A percentile compares a stretch with the other conserved stretches of the same genome.
These are phyloP conservation scores for Helianthus annuus DNA, from an alignment of 129 eudicot genomes.

Conservation along the genomic window DNA sequence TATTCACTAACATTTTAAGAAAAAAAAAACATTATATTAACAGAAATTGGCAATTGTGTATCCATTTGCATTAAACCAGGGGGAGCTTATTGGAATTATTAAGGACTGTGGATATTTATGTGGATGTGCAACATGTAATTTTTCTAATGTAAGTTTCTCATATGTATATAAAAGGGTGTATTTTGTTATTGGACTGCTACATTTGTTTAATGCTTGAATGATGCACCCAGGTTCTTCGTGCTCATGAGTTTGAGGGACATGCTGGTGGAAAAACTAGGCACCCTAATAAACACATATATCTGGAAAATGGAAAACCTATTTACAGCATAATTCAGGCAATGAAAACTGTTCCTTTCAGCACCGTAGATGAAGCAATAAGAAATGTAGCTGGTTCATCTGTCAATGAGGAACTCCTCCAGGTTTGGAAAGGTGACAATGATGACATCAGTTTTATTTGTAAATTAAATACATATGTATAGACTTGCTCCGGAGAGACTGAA, in stretches of 20 bases:
- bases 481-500: neutral
- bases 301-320: slow-evolving; percentile 96
- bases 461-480: slow-evolving; percentile 12
- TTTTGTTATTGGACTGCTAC: slow-evolving; percentile 5
- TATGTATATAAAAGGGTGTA: slow-evolving; percentile 9
- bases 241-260: slow-evolving; percentile 93
- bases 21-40: slow-evolving; percentile 1
- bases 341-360: slow-evolving; percentile 60
- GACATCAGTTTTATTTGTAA: slow-evolving; percentile 19
- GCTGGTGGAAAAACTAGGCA: slow-evolving; percentile 90
- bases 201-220: slow-evolving; percentile 21
- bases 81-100: slow-evolving; percentile 74
- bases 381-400: slow-evolving; percentile 80
- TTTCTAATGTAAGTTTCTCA: slow-evolving; percentile 54
- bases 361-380: slow-evolving; percentile 68
- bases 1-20: slow-evolving; percentile 19
- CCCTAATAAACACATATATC: slow-evolving; percentile 79
- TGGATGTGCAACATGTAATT: slow-evolving; percentile 80
- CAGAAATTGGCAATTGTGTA: slow-evolving; percentile 21
- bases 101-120: slow-evolving; percentile 78
- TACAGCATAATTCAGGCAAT: slow-evolving; percentile 76
- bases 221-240: slow-evolving; percentile 71
- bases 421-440: slow-evolving; percentile 73
- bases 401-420: slow-evolving; percentile 59
- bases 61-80: slow-evolving; percentile 40